phyloP scores from a whole-genome alignment of 768 basidiomycete genomes.

The Pleurotus pulmonarius region DNA sequence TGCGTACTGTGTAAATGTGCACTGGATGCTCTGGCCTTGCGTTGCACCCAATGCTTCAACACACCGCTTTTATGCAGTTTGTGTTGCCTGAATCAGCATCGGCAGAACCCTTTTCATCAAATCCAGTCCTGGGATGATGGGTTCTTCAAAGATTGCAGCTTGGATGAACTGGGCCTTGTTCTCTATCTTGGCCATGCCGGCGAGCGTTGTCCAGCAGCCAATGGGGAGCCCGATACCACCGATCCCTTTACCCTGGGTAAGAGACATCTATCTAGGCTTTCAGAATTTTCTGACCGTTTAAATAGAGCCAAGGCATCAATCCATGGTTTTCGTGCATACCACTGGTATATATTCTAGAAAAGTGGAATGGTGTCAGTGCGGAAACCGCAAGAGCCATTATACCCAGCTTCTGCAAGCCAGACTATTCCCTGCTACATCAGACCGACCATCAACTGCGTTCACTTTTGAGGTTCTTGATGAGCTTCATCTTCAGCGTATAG shows the following conservation, averaged over 20 bases:
- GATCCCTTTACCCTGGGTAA: constrained; percentile 1
- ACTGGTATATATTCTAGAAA: constrained; percentile 1
- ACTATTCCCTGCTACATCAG: constrained; percentile 13
- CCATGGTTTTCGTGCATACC: neutral
- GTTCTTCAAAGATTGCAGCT: neutral
- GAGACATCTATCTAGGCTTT: neutral
- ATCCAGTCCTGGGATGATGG: constrained; percentile 2
- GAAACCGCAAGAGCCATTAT: neutral
- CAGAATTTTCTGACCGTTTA: too few relatives aligned
- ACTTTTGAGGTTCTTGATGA: constrained; percentile 18
- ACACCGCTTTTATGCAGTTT: neutral
- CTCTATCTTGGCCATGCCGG: constrained; percentile 20
- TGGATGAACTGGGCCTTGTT: constrained; percentile 14
- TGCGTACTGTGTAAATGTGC: too few relatives aligned
- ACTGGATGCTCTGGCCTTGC: neutral
- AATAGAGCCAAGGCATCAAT: too few relatives aligned
- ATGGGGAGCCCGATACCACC: neutral
- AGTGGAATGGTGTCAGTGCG: constrained; percentile 4
- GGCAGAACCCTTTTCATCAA: neutral
- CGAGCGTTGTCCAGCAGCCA: constrained; percentile 11
- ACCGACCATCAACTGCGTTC: constrained; percentile 14
- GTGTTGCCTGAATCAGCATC: neutral
- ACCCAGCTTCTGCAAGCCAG: constrained; percentile 11
- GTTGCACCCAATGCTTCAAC: neutral
- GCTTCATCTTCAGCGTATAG: constrained; percentile 15